phyloP scores from a whole-genome alignment of 2,329 filamentous ascomycete species.

The Thelonectria blattea region DNA sequence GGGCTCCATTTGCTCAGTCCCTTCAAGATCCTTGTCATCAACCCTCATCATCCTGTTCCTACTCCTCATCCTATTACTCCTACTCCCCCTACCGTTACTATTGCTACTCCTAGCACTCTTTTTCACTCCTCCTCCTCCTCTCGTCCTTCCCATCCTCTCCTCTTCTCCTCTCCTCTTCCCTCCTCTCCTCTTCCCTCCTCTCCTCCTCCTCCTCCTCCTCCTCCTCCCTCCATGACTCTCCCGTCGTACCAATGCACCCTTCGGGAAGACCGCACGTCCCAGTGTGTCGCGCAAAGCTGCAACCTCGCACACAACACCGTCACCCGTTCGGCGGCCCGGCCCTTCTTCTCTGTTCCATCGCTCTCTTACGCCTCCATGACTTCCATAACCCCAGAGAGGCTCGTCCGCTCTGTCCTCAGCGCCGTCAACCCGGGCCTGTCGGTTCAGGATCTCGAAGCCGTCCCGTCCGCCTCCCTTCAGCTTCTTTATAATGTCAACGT shows the following conservation, averaged over 20 bases:
- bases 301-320: conserved; percentile 37
- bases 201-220: conserved; percentile 11
- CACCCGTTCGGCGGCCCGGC: conserved; percentile 35
- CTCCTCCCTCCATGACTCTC: conserved; percentile 30
- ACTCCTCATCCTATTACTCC: neutral
- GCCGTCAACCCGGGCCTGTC: conserved; percentile 34
- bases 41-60: neutral
- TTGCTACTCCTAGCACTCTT: neutral
- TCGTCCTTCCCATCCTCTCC: neutral
- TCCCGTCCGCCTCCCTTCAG: conserved; percentile 48
- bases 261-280: conserved; percentile 37
- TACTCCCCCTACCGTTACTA: neutral
- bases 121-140: neutral
- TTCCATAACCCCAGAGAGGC: conserved; percentile 31
- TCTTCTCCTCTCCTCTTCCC: neutral
- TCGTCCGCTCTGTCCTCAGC: conserved; percentile 36
- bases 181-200: conserved; percentile 7
- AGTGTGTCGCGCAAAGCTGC: conserved; percentile 35
- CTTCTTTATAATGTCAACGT: conserved; percentile 51
- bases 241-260: conserved; percentile 39
- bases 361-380: conserved; percentile 31
- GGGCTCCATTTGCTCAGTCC: conserved; percentile 5
- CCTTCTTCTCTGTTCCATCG: conserved; percentile 30
- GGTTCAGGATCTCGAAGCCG: conserved; percentile 34
- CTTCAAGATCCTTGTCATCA: neutral